phyloP scores from a whole-genome alignment of 2,329 filamentous ascomycete genomes.

The Scedosporium aurantiacum region DNA sequence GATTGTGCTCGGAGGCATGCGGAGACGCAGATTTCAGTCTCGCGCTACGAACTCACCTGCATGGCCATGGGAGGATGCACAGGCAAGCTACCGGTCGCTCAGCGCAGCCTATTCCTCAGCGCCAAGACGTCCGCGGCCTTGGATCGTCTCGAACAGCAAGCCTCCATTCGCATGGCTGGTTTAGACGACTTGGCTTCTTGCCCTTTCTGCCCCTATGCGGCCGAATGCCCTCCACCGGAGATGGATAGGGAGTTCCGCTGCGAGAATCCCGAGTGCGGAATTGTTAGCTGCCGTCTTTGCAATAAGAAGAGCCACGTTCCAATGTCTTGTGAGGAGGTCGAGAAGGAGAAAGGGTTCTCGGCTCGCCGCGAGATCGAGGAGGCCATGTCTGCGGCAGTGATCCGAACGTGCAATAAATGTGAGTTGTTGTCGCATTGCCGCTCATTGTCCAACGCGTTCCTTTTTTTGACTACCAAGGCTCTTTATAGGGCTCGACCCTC shows the following conservation, averaged over 20 bases:
- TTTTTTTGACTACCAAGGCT: neutral
- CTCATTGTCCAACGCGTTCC: constrained; percentile 9
- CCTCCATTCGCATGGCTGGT: constrained; percentile 55
- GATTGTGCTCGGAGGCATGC: constrained; percentile 55
- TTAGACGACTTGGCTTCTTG: constrained; percentile 65
- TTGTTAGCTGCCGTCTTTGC: constrained; percentile 58
- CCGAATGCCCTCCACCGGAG: constrained; percentile 57
- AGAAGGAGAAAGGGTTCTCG: constrained; percentile 45
- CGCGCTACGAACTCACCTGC: constrained; percentile 58
- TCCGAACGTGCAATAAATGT: constrained; percentile 63
- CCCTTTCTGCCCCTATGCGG: constrained; percentile 74
- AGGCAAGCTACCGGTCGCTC: constrained; percentile 44
- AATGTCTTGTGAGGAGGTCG: constrained; percentile 56
- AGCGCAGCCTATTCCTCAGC: constrained; percentile 48
- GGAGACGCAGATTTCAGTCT: constrained; percentile 55
- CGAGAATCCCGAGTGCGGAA: constrained; percentile 51
- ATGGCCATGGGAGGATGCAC: constrained; percentile 59
- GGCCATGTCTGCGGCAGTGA: constrained; percentile 70
- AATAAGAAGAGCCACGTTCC: constrained; percentile 59
- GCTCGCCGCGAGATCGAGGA: constrained; percentile 65
- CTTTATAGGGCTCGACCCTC: neutral
- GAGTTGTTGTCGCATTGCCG: constrained; percentile 10
- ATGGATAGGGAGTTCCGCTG: constrained; percentile 66
- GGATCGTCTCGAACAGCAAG: constrained; percentile 60
- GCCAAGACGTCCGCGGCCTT: constrained; percentile 48